Conservation (phyloP, 2,329 filamentous ascomycete genomes). For the Penicillium sp. region DNA sequence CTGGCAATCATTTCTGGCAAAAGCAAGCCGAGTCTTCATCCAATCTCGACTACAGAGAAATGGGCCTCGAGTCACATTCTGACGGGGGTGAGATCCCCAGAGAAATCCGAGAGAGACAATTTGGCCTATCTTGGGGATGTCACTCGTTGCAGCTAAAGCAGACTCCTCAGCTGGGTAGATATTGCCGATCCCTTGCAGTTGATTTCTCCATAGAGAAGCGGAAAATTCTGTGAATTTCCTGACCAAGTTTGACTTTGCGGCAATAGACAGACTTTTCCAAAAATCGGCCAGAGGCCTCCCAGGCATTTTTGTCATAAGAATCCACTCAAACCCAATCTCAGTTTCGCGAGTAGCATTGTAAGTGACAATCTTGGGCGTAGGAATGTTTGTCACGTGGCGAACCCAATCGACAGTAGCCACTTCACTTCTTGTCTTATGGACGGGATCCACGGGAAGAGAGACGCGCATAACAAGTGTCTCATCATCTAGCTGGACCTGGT, state of each 20-base stretch:
- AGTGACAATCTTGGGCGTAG: conserved; percentile 15
- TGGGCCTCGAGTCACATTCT: conserved; percentile 16
- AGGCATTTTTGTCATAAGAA: conserved; percentile 12
- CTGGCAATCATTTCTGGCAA: conserved; percentile 12
- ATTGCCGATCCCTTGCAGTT: not conserved
- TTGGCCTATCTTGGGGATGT: conserved; percentile 9
- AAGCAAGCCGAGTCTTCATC: conserved; percentile 14
- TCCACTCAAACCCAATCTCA: conserved; percentile 19
- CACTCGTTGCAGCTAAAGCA: not conserved
- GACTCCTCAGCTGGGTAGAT: not conserved
- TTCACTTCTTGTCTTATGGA: not conserved
- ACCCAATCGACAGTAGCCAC: conserved; percentile 1
- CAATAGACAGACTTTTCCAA: conserved; percentile 1
- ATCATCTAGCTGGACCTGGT: not conserved
- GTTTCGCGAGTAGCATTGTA: conserved; percentile 16
- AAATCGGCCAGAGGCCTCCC: conserved; percentile 7
- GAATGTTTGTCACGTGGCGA: not conserved
- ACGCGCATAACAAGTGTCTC: not conserved
- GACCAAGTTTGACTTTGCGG: not conserved
- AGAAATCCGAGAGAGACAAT: conserved; percentile 19
- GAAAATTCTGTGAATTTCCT: not conserved
- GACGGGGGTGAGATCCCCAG: conserved; percentile 13
- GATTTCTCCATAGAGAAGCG: not conserved
- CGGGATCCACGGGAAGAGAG: not conserved
- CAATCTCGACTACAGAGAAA: conserved; percentile 16